Base-by-base conservation (phyloP, 495 filamentous ascomycete species). In the Aspergillus nanangensis region DNA sequence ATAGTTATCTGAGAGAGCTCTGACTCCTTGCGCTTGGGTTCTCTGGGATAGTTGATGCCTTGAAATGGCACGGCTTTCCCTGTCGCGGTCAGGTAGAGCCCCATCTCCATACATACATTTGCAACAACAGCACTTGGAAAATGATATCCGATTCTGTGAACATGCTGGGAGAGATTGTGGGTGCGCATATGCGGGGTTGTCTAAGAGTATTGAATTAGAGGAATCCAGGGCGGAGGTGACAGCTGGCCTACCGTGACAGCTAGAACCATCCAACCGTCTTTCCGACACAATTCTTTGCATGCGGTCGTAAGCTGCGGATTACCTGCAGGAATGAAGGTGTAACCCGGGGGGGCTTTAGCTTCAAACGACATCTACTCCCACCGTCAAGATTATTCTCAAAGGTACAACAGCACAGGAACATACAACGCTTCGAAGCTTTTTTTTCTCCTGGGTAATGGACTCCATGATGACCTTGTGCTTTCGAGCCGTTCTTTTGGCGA, bases 81-180 rank as follows among this genome's bases (percentile, higher is more conserved):
- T 44, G 63, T 57, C 24, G 53, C 52, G 22, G 63, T 70, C 39
- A 78, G 64, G 48, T 63, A 62, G 38, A 65, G 58, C 47, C 58
- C 73, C 44, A 60, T 58, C 31, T 74, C 64, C 38, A 65, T 70
- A 53, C 78, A 82, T 25, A 74, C 76, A 43, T 70, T 52, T 17
- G 74, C 74, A 14, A 86, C 78, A 37, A 83, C 66, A 11, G 66
- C 53, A 35, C 68, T 76, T 4, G 77, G 75, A 39, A 86, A 87
- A 65, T 95, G 88, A 62, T 87, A 84, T n/a, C 91, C 91, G 51
- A 86, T 78, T 9, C 90, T 76, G 56, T 88, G 78, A 9, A 91
- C 70, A 50, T 94, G 85, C 52, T 80, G 69, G 5, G 80, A 79
- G 7, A 87, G 62, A 31, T 75, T 69, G 29, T 75, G 69, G 8